phyloP scores from a whole-genome alignment of 2,329 filamentous ascomycete species.

The Trichoderma harzianum region DNA sequence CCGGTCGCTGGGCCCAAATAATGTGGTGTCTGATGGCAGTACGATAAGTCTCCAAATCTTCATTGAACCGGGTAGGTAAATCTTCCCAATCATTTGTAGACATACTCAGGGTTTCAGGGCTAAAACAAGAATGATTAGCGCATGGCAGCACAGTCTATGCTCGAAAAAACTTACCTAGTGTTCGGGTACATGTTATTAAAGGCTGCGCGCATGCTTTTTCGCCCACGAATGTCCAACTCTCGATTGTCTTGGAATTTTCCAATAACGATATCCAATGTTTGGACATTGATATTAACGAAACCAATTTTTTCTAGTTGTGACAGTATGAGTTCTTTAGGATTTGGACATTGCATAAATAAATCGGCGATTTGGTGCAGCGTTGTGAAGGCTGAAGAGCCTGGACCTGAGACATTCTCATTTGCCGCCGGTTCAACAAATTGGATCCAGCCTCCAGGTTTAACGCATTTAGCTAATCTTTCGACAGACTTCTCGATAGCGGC shows the following conservation, averaged over 20 bases:
- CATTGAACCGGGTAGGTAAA: background rate
- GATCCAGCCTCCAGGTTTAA: constrained; percentile 21
- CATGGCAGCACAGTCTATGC: background rate
- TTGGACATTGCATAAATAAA: constrained; percentile 9
- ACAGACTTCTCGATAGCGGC: background rate
- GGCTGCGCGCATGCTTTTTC: constrained; percentile 12
- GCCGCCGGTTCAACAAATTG: constrained; percentile 18
- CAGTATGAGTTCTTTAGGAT: background rate
- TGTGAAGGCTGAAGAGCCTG: constrained; percentile 3
- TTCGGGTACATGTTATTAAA: constrained; percentile 4
- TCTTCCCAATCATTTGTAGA: background rate
- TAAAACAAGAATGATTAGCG: background rate
- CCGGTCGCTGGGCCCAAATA: constrained; percentile 12
- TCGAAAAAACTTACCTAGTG: background rate
- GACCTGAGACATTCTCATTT: constrained; percentile 12
- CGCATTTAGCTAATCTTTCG: constrained; percentile 4
- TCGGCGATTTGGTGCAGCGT: constrained; percentile 7
- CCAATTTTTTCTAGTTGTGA: background rate
- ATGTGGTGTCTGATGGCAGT: constrained; percentile 8
- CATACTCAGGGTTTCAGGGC: background rate
- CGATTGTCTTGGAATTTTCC: constrained; percentile 11
- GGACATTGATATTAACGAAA: background rate
- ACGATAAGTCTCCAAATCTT: constrained; percentile 2
- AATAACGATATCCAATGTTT: constrained; percentile 10
- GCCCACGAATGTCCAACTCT: constrained; percentile 10